Conservation (phyloP, 495 filamentous ascomycete genomes). For the Penicillium crystallinum region DNA sequence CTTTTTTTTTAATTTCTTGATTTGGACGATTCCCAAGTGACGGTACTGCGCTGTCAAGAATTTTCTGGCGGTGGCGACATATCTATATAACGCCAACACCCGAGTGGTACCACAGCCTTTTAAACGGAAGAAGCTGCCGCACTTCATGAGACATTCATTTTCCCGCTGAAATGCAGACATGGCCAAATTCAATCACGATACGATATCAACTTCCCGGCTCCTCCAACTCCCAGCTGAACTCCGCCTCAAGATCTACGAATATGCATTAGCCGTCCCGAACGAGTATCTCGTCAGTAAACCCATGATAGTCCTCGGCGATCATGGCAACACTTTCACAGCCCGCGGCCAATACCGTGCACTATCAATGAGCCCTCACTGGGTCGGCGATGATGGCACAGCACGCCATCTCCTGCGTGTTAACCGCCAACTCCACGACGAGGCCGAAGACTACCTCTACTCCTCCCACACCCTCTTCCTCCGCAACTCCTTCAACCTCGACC, state of each 20-base stretch:
- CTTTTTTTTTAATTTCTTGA: background rate
- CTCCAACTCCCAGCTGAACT: conserved; percentile 35
- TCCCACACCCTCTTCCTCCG: conserved; percentile 40
- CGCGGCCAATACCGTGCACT: conserved; percentile 30
- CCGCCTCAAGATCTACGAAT: conserved; percentile 40
- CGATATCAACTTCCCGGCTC: conserved; percentile 8
- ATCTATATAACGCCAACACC: background rate
- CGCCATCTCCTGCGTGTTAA: conserved; percentile 30
- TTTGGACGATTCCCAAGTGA: background rate
- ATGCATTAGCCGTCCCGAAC: conserved; percentile 33
- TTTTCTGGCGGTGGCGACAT: conserved; percentile 4
- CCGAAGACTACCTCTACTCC: conserved; percentile 37
- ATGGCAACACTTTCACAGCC: conserved; percentile 29
- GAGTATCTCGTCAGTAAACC: conserved; percentile 31
- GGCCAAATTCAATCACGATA: background rate
- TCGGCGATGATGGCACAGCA: conserved; percentile 27
- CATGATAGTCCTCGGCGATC: conserved; percentile 33
- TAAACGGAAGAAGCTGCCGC: background rate
- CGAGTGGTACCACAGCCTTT: background rate
- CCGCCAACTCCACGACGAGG: conserved; percentile 40
- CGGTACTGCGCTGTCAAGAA: background rate
- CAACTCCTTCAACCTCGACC: conserved; percentile 37
- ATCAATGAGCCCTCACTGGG: conserved; percentile 37
- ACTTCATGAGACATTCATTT: background rate
- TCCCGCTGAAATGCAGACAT: background rate